A percentile compares a stretch with the other conserved stretches of the same genome.
Conservation (phyloP, 768 basidiomycete genomes). For the Pleurotus sapidus region DNA sequence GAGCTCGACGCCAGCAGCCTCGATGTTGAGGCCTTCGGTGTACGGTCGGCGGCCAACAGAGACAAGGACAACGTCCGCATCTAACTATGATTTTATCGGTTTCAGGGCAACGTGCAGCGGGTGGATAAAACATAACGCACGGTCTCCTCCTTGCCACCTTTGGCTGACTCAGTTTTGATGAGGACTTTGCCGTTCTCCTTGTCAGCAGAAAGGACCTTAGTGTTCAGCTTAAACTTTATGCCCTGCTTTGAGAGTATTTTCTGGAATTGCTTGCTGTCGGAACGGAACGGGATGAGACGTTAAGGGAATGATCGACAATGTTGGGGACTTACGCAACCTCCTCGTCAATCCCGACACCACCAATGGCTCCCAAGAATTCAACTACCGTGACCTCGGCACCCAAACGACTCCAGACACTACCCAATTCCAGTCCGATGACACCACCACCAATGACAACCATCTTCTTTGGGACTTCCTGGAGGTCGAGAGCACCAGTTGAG, state of each 20-base stretch:
- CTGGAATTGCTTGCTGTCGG: slow-evolving; percentile 87
- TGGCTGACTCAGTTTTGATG: slow-evolving; percentile 86
- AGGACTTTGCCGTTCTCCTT: slow-evolving; percentile 84
- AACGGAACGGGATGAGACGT: slow-evolving; percentile 5
- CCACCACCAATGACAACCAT: slow-evolving; percentile 98
- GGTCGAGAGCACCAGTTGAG: slow-evolving; percentile 87
- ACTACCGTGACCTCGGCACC: slow-evolving; percentile 97
- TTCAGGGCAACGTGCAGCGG: background rate
- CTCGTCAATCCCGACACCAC: slow-evolving; percentile 93
- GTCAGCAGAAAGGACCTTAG: slow-evolving; percentile 88
- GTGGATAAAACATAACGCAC: slow-evolving; percentile 34
- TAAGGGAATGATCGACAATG: background rate
- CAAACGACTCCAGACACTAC: slow-evolving; percentile 95
- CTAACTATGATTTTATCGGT: slow-evolving; percentile 45
- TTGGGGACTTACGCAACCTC: slow-evolving; percentile 80
- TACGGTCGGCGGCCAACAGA: slow-evolving; percentile 93
- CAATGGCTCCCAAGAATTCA: slow-evolving; percentile 89
- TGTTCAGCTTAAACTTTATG: slow-evolving; percentile 96
- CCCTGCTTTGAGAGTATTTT: slow-evolving; percentile 88
- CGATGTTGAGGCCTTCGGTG: slow-evolving; percentile 83
- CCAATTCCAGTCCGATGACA: slow-evolving; percentile 96
- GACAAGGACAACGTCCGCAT: slow-evolving; percentile 94
- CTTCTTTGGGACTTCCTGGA: slow-evolving; percentile 91
- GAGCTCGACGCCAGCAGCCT: slow-evolving; percentile 86
- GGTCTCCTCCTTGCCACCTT: slow-evolving; percentile 89